phyloP scores from a whole-genome alignment of 768 basidiomycete genomes.

The Gelatoporia subvermispora region DNA sequence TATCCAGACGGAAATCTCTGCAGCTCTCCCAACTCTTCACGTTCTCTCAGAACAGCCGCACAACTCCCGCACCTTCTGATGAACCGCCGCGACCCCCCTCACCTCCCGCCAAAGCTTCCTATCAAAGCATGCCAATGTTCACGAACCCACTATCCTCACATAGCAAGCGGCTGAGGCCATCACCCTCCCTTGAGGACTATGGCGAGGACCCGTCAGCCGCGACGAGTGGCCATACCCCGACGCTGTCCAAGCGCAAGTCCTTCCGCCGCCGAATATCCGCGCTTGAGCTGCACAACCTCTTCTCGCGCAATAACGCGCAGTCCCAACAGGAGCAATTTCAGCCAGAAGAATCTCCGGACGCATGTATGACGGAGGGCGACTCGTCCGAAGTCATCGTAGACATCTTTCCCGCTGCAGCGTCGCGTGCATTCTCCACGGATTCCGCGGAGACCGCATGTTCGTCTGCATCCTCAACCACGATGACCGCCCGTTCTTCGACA shows the following conservation, averaged over 20 bases:
- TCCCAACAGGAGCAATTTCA: not conserved
- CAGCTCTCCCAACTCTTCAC: conserved; percentile 26
- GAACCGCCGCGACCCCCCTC: conserved; percentile 9
- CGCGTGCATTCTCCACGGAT: conserved; percentile 8
- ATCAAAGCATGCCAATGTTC: not conserved
- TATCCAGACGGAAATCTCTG: conserved; percentile 20
- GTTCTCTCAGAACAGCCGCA: conserved; percentile 9
- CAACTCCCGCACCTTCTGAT: conserved; percentile 8
- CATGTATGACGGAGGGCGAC: not conserved
- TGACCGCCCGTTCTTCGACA: conserved; percentile 1
- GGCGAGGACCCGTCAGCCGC: conserved; percentile 3
- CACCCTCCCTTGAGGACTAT: conserved; percentile 16
- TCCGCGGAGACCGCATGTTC: not conserved
- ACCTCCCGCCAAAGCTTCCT: not conserved
- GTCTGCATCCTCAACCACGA: not conserved
- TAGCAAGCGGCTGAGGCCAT: conserved; percentile 6
- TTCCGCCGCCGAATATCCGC: conserved; percentile 29
- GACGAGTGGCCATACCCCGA: conserved; percentile 3
- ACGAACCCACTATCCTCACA: conserved; percentile 2
- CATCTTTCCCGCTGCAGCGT: conserved; percentile 5
- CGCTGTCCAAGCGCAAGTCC: conserved; percentile 20
- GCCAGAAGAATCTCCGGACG: not conserved
- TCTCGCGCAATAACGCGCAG: conserved; percentile 11
- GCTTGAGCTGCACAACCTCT: conserved; percentile 28
- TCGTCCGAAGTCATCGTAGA: conserved; percentile 2